Evolutionary conservation across 352 stramenopile species (phyloP).

Genomic region (Phytophthora capsici): DNA sequence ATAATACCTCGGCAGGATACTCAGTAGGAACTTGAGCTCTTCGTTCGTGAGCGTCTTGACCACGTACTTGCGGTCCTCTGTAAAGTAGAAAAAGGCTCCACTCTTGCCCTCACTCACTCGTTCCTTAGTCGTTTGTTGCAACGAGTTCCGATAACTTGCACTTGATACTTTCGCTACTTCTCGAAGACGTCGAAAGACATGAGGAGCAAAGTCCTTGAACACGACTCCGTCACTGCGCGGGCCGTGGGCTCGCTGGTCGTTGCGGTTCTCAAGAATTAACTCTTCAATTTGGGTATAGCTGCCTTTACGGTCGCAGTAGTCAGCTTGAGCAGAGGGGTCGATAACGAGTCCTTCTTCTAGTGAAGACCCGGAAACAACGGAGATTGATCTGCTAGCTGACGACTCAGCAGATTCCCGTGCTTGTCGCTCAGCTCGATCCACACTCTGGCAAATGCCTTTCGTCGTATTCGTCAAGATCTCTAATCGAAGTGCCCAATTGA

Average conservation of each 20-base stretch:
- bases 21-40: slow-evolving; percentile 77
- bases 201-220: slow-evolving; percentile 82
- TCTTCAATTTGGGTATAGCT: slow-evolving; percentile 82
- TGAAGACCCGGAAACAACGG: slow-evolving; percentile 22
- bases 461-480: slow-evolving; percentile 90
- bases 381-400: slow-evolving; percentile 28
- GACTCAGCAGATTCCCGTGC: slow-evolving; percentile 46
- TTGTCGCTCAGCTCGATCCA: slow-evolving; percentile 70
- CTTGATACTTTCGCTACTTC: slow-evolving; percentile 68
- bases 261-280: slow-evolving; percentile 73
- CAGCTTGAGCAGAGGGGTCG: slow-evolving; percentile 14
- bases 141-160: slow-evolving; percentile 66
- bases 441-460: slow-evolving; percentile 81
- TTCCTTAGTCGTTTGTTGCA: slow-evolving; percentile 80
- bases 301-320: slow-evolving; percentile 71
- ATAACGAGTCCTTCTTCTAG: slow-evolving; percentile 27
- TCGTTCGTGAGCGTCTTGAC: slow-evolving; percentile 84
- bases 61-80: slow-evolving; percentile 82
- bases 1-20: slow-evolving; percentile 78
- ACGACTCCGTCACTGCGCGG: slow-evolving; percentile 64
- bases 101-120: slow-evolving; percentile 85
- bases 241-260: slow-evolving; percentile 45
- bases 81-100: slow-evolving; percentile 88
- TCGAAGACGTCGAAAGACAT: slow-evolving; percentile 80
- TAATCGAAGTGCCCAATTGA: slow-evolving; percentile 87